Percentiles rank a stretch among this genome's conserved stretches.
phyloP scores from a whole-genome alignment of 208 protist species.

The Leptomonas seymouri region DNA sequence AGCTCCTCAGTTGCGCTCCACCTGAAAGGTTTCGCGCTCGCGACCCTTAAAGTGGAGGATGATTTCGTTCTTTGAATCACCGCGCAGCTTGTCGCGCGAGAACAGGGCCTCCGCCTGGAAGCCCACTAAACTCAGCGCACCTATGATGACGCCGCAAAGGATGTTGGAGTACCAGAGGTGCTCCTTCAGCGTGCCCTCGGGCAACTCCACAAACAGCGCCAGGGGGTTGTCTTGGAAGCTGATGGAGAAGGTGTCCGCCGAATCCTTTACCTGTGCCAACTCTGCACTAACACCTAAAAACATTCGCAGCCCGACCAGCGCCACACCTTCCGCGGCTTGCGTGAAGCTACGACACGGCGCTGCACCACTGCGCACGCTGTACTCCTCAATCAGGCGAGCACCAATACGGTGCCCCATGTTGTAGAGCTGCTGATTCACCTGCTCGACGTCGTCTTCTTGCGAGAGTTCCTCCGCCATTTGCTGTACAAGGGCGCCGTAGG shows the following conservation, averaged over 20 bases:
- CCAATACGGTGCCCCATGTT: conserved; percentile 98
- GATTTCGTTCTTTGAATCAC: conserved; percentile 91
- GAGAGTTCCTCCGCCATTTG: conserved; percentile 95
- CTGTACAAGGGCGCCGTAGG: conserved; percentile 97
- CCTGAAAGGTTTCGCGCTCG: conserved; percentile 80
- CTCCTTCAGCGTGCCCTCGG: conserved; percentile 84
- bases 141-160: conserved; percentile 96
- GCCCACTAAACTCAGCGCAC: conserved; percentile 95
- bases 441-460: conserved; percentile 92
- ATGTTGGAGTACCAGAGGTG: conserved; percentile 97
- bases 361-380: conserved; percentile 88
- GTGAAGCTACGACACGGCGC: conserved; percentile 90
- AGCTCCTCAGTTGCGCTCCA: conserved; percentile 45
- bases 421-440: conserved; percentile 96
- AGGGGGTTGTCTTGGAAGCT: conserved; percentile 97
- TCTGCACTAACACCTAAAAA: conserved; percentile 94
- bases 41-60: conserved; percentile 78
- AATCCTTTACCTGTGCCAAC: conserved; percentile 85
- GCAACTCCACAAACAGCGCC: conserved; percentile 97
- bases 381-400: conserved; percentile 96
- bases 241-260: conserved; percentile 85
- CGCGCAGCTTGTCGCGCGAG: conserved; percentile 85
- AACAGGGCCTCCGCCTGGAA: conserved; percentile 87
- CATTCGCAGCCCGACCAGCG: conserved; percentile 96
- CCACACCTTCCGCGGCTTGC: conserved; percentile 95